A percentile compares a stretch with the other conserved stretches of the same genome.
Conservation (phyloP, 345 rosid species). For the Litchi chinensis region DNA sequence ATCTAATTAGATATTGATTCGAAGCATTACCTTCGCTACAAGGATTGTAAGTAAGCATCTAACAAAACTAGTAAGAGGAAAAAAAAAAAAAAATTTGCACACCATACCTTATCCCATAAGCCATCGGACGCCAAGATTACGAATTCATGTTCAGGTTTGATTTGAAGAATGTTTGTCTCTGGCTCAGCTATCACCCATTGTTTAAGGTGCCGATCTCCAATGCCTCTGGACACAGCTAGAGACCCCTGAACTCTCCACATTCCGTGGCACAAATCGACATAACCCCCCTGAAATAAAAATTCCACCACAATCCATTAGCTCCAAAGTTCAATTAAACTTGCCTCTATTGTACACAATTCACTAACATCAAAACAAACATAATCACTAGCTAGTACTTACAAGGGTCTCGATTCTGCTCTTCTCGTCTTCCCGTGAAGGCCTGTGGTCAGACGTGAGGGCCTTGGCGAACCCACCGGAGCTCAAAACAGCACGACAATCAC, state of each 20-base stretch:
- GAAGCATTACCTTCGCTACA: background rate
- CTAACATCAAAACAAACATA: background rate
- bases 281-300: constrained; percentile 62
- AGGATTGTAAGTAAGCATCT: background rate
- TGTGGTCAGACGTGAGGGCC: constrained; percentile 85
- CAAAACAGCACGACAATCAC: constrained; percentile 94
- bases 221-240: constrained; percentile 82
- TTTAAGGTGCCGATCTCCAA: constrained; percentile 76
- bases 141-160: constrained; percentile 66
- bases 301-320: constrained; percentile 8
- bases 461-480: constrained; percentile 72
- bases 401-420: constrained; percentile 58
- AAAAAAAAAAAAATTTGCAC: no score
- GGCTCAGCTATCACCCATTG: constrained; percentile 93
- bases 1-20: background rate
- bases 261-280: constrained; percentile 74
- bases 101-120: constrained; percentile 90
- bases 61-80: background rate
- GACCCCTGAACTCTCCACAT: constrained; percentile 91
- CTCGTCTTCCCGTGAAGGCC: constrained; percentile 84
- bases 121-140: constrained; percentile 96
- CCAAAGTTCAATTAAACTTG: background rate
- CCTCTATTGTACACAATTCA: background rate
- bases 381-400: constrained; percentile 40
- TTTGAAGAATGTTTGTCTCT: constrained; percentile 54